Evolutionary conservation across 352 stramenopile species (phyloP).

Genomic region (Pythium aphanidermatum): DNA sequence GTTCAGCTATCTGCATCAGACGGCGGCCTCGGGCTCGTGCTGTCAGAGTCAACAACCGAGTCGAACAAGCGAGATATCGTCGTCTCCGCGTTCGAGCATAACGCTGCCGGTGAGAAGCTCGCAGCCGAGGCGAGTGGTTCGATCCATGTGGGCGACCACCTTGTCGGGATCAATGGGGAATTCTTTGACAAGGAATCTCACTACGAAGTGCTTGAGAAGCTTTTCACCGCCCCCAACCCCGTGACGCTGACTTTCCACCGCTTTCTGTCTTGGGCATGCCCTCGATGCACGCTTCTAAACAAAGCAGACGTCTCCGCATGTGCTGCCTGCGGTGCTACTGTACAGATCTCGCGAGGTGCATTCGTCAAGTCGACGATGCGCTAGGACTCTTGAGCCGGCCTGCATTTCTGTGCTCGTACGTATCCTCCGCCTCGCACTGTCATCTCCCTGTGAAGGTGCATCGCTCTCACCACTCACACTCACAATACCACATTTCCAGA

Average conservation of each 20-base stretch:
- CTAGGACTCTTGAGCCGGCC: background rate
- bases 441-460: no score
- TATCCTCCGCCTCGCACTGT: background rate
- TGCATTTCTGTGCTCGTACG: background rate
- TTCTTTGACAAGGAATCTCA: constrained; percentile 36
- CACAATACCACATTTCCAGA: no score
- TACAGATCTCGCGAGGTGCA: constrained; percentile 9
- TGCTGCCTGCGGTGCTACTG: constrained; percentile 42
- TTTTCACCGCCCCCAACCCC: constrained; percentile 61
- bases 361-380: constrained; percentile 1
- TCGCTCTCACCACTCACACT: no score
- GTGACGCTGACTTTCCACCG: constrained; percentile 65
- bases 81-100: constrained; percentile 60
- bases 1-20: constrained; percentile 58
- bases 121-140: constrained; percentile 58
- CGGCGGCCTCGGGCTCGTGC: constrained; percentile 59
- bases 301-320: constrained; percentile 27
- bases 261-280: constrained; percentile 54
- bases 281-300: constrained; percentile 73
- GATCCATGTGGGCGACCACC: constrained; percentile 51
- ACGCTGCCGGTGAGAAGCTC: constrained; percentile 54
- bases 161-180: constrained; percentile 57
- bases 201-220: constrained; percentile 58
- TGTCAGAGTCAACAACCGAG: constrained; percentile 26
- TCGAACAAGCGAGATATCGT: constrained; percentile 27